Base-by-base conservation (phyloP, 352 stramenopile species). In the Globisporangium solare region DNA sequence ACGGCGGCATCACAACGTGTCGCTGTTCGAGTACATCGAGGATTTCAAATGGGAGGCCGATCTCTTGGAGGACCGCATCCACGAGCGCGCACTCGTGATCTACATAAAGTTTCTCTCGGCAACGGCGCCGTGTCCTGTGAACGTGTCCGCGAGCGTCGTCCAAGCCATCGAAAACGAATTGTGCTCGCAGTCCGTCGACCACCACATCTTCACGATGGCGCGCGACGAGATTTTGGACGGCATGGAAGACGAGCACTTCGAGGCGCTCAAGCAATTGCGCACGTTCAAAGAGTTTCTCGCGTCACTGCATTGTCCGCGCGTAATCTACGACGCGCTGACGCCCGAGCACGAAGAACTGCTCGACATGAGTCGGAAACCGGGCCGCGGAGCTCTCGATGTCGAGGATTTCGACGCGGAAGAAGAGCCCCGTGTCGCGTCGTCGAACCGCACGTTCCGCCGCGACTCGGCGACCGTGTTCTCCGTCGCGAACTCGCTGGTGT, bases 1-100 rank as follows among this genome's bases (percentile, higher is more conserved):
- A 7, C 51, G 70, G 21, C 59, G 66, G 6, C 65, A 84, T 61
- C 61, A 83, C 46, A 75, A 88, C 39, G 62, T 90, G 10, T 51
- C 48, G 11, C 57, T 90, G 14, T 88, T 88, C 27, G 76, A 88
- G 58, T 64, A 76, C 32, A 86, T 88, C 40, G 79, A 90, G 45
- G 70, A 87, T 48, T 90, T 84, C 47, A 76, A 73, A 54, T 86
- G 73, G 68, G 68, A 84, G 46, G 64, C 66, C 11, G 67, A 85
- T 46, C 55, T 79, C 32, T 66, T 68, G 0, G 79, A 90, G 18
- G 71, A 78, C 27, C 67, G 69, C 17, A 69, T 75, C 22, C 67
- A 84, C 27, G 76, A 84, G 40, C 73, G 73, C 17, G 73, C 71
- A 18, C 56, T 86, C 31, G 67, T 86, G 31, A 75, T 86, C 47